These are phyloP conservation scores for Hansenula anomala DNA, from an alignment of 1,139 yeast species.

Conservation along the genomic window DNA sequence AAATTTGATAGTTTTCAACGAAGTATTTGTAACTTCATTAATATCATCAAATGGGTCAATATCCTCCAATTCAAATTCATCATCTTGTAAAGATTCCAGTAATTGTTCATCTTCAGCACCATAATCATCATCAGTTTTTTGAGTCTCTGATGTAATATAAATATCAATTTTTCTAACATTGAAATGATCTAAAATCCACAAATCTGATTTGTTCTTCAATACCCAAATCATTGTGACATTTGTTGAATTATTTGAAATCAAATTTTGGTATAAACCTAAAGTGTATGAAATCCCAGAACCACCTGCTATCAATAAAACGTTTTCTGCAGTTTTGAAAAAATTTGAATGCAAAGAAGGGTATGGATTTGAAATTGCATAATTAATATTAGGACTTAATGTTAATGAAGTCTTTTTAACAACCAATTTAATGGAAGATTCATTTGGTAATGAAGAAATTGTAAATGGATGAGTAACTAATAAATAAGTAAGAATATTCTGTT, in stretches of 20 bases:
- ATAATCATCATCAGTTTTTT: conserved; percentile 2
- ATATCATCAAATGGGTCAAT: conserved; percentile 17
- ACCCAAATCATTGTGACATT: conserved; percentile 85
- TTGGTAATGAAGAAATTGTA: conserved; percentile 67
- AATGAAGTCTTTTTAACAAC: conserved; percentile 49
- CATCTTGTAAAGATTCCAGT: conserved; percentile 16
- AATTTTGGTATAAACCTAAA: conserved; percentile 69
- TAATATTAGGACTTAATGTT: conserved; percentile 42
- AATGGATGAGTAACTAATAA: conserved; percentile 71
- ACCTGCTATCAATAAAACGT: conserved; percentile 65
- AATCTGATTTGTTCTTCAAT: conserved; percentile 71
- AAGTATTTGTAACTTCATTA: conserved; percentile 2
- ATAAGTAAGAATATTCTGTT: conserved; percentile 34
- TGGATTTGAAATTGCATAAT: conserved; percentile 60
- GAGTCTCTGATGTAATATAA: conserved; percentile 45
- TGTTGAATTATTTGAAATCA: conserved; percentile 59
- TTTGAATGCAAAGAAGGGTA: conserved; percentile 49
- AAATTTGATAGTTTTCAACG: conserved; percentile 8
- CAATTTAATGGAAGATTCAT: conserved; percentile 37
- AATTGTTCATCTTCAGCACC: conserved; percentile 15
- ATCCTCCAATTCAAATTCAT: conserved; percentile 20
- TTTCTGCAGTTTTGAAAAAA: conserved; percentile 37
- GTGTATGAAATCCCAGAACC: conserved; percentile 86
- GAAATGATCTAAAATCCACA: conserved; percentile 57
- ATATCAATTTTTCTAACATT: conserved; percentile 63